Evolutionary conservation across 768 basidiomycete genomes (phyloP).

Genomic region (Leccinum arenicola): DNA sequence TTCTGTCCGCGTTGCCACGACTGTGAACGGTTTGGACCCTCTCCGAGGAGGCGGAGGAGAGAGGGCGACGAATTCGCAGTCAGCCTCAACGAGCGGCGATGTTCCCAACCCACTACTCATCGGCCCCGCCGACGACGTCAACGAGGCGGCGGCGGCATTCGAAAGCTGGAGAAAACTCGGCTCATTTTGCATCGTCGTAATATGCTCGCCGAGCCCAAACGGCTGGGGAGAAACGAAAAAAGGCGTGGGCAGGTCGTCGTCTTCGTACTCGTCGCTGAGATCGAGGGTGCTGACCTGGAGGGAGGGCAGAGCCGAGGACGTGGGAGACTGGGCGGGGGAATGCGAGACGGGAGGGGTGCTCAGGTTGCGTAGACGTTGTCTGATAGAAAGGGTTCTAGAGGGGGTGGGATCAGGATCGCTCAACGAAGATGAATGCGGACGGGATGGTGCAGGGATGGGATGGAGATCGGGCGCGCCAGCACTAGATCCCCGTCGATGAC

Average conservation of each 20-base stretch:
- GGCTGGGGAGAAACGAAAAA: slow-evolving; percentile 10
- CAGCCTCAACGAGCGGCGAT: slow-evolving; percentile 23
- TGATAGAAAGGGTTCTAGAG: slow-evolving; percentile 42
- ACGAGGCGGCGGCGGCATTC: slow-evolving; percentile 42
- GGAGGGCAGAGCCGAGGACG: slow-evolving; percentile 22
- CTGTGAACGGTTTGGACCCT: slow-evolving; percentile 47
- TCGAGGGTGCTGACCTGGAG: slow-evolving; percentile 27
- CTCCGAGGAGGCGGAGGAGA: slow-evolving; percentile 69
- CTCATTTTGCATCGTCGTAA: slow-evolving; percentile 49
- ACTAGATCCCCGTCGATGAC: slow-evolving; percentile 35
- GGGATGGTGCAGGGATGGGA: slow-evolving; percentile 46
- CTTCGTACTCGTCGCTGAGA: slow-evolving; percentile 23
- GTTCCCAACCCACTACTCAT: background rate
- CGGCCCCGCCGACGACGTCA: slow-evolving; percentile 4
- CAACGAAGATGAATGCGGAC: slow-evolving; percentile 35
- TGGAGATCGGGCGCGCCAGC: slow-evolving; percentile 30
- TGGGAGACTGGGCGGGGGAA: slow-evolving; percentile 23
- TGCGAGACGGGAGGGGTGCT: slow-evolving; percentile 51
- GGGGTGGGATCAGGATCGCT: slow-evolving; percentile 29
- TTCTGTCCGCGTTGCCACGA: slow-evolving; percentile 13
- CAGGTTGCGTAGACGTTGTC: slow-evolving; percentile 64
- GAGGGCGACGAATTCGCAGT: slow-evolving; percentile 45
- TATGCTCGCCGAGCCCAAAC: slow-evolving; percentile 55
- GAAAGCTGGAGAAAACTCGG: slow-evolving; percentile 60
- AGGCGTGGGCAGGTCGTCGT: slow-evolving; percentile 31